A percentile compares a stretch with the other conserved stretches of the same genome.
Conservation (phyloP, 148 eudicot species). For the Fagopyrum homotropicum region DNA sequence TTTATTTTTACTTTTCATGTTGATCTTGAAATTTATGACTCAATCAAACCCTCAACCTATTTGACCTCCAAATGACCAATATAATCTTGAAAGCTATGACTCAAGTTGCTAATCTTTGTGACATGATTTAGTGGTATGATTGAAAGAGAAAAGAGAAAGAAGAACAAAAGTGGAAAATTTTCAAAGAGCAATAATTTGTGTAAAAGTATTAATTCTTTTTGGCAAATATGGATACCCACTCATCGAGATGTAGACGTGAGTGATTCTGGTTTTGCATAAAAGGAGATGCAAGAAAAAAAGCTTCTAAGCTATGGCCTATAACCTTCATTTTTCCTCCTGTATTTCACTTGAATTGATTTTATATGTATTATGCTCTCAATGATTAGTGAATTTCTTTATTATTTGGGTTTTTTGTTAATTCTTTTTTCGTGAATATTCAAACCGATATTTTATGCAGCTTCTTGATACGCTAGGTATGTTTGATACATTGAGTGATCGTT, state of each 20-base stretch:
- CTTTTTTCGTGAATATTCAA: too few relatives aligned
- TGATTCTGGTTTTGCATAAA: background rate
- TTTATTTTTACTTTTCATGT: too few relatives aligned
- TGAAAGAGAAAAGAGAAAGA: background rate
- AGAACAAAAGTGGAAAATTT: background rate
- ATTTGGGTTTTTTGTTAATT: too few relatives aligned
- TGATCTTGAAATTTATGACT: too few relatives aligned
- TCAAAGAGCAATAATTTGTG: background rate
- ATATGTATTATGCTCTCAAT: too few relatives aligned
- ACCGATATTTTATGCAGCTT: too few relatives aligned
- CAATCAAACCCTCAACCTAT: too few relatives aligned
- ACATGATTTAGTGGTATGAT: background rate
- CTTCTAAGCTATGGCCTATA: background rate
- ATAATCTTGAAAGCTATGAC: background rate
- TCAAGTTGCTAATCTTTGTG: background rate
- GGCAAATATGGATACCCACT: constrained; percentile 4
- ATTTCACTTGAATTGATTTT: too few relatives aligned
- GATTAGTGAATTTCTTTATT: too few relatives aligned
- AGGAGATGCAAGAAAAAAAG: background rate
- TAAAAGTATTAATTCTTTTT: background rate
- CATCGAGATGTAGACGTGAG: constrained; percentile 5
- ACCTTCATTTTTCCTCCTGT: too few relatives aligned
- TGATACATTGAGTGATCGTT: too few relatives aligned
- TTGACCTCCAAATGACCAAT: background rate
- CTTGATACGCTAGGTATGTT: too few relatives aligned